Evolutionary conservation across 495 filamentous ascomycete species (phyloP), one percentile per base, ranked within the genome.

Genomic region (Massariosphaeria phaeospora): DNA sequence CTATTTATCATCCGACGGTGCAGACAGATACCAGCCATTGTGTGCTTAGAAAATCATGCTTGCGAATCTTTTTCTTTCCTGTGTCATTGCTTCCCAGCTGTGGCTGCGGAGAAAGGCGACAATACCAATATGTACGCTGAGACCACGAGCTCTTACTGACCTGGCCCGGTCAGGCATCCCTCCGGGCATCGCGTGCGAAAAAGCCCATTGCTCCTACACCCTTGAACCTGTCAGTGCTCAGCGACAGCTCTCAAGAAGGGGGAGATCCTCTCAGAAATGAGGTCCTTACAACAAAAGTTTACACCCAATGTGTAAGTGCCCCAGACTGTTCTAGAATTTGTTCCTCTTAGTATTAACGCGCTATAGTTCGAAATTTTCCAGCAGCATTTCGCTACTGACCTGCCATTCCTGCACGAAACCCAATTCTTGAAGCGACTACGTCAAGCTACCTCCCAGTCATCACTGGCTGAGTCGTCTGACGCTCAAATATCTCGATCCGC

Each of bases 371-470:
- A 90, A 55, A 79, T 88, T 41, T 95, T 88, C 67, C 83, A 89
- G 69, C 74, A 86, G 13, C 86, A 95, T 67, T 91, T 84, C 65
- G 85, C 85, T 0, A 84, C 88, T 0, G 82, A 91, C 42, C 75
- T 95, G 41, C 87, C 89, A 2, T 95, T 95, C 66, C 73, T 95
- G 15, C 86, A 93, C 61, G 76, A n/a, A n/a, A 86, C 12, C 83
- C 85, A 1, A 88, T 84, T 84, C 62, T 72, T 79, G 54, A 72
- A 73, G 45, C 84, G 84, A 64, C 70, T 77, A 23, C 72, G 75
- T 30, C 73, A 77, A 43, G 64, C 75, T 8, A 72, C 68, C 1
- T 54, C 70, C 39, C 68, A 72, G n/a, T 55, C 58, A 52, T 71
- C 38, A 4, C 35, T 34, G 13, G 45, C 39, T 8, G 48, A 69